Evolutionary conservation across 2,329 filamentous ascomycete genomes (phyloP), one percentile per base, ranked within the genome.

Genomic region (Neoarthrinium moseri): DNA sequence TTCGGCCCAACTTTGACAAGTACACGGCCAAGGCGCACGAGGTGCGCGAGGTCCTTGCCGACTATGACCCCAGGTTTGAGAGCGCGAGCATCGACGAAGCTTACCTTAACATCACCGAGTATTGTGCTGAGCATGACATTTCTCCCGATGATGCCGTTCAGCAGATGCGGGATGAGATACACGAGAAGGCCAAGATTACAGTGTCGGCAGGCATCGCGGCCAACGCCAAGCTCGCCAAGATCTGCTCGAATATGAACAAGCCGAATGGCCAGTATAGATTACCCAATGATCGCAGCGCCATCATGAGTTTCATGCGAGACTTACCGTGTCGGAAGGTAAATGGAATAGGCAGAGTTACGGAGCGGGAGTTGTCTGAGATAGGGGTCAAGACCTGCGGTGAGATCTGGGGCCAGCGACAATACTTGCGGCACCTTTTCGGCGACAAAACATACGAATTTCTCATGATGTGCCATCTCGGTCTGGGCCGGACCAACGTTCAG

Each of bases 81-180:
- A 95, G 88, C 56, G 90, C 92, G 1, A 96, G 91, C 61, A 91
- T 96, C 53, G 94, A 99, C 56, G 94, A 99, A 65, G 94, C 94
- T 1, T 99, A 96, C 61, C 74, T 99, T 22, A 97, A 99, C 58
- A 88, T 99, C 48, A 97, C 94, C 1, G 74, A 84, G 41, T 97
- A 95, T 62, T 96, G 92, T 59, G 56, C 70, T 10, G 78, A 83
- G 26, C 84, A 91, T 51, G 60, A 78, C 10, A 75, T 92, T 61
- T 73, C 68, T 0, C 85, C 92, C 0, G 84, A 86, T 36, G 85
- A 89, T 23, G 88, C 77, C 0, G 87, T 96, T 11, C 75, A 82
- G 35, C 83, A 91, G 56, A 82, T 97, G 71, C 83, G 94, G 8
- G 74, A 75, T 10, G 83, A 95, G 58, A 81, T 99, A 1, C 75